These are phyloP conservation scores for Neopestalotiopsis sp. DNA, from an alignment of 2,329 filamentous ascomycete species.

Conservation along the genomic window DNA sequence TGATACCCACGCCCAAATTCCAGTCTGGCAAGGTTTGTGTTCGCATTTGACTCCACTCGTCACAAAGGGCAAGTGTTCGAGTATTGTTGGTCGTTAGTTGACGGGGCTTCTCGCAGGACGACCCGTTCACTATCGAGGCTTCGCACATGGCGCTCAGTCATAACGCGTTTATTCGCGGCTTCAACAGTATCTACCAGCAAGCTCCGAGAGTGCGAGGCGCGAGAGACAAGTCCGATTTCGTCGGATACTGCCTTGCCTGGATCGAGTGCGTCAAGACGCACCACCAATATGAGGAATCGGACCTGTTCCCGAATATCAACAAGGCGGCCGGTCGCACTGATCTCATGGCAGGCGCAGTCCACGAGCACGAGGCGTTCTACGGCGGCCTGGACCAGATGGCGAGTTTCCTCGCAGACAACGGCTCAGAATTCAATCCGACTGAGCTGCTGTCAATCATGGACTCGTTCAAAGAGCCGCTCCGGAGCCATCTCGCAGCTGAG, in stretches of 20 bases:
- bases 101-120: slow-evolving; percentile 17
- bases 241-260: slow-evolving; percentile 27
- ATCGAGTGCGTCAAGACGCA: slow-evolving; percentile 25
- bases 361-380: slow-evolving; percentile 25
- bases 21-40: slow-evolving; percentile 46
- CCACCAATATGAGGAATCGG: slow-evolving; percentile 28
- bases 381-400: slow-evolving; percentile 24
- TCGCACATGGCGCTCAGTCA: slow-evolving; percentile 29
- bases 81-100: slow-evolving; percentile 17
- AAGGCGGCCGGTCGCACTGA: slow-evolving; percentile 23
- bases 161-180: slow-evolving; percentile 30
- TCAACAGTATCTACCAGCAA: slow-evolving; percentile 31
- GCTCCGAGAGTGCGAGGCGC: slow-evolving; percentile 19
- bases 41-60: slow-evolving; percentile 23
- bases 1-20: slow-evolving; percentile 26
- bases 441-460: slow-evolving; percentile 24
- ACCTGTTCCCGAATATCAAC: slow-evolving; percentile 27
- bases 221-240: slow-evolving; percentile 26
- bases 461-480: slow-evolving; percentile 25
- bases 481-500: slow-evolving; percentile 26
- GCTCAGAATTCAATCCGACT: background rate
- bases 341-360: slow-evolving; percentile 24
- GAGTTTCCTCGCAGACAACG: slow-evolving; percentile 16
- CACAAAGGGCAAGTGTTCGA: background rate
- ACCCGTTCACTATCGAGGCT: slow-evolving; percentile 28